Evolutionary conservation across 148 eudicot genomes (phyloP), one percentile per base, ranked within the genome.

Genomic region (Linanthus parryae): DNA sequence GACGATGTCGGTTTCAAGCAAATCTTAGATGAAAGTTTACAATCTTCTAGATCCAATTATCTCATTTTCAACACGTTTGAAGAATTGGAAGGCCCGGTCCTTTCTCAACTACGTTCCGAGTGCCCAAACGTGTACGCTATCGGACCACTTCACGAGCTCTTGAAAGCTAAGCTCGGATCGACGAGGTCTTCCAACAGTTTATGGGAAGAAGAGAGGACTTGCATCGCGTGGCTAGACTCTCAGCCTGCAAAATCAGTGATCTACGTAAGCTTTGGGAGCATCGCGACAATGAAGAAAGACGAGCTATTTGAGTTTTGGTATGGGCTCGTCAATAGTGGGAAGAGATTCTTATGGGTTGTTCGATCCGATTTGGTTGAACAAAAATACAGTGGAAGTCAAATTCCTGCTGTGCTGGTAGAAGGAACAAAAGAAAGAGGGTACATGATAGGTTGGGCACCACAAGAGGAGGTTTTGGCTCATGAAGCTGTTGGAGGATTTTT

Each of bases 221-320:
- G 52, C 52, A 24, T 47, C 25, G 7, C 52, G 13, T 25, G 33
- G 52, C 52, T 47, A 3, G 33, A 47, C 34, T 25, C 19, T 2
- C 33, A 47, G 16, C 52, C 30, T 24, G n/a, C 27, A 19, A 24
- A 47, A 26, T 47, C 52, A 24, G 52, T 47, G 7, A 26, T 47
- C 10, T 47, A 47, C n/a, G 52, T 47, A 17, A 51, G 55, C n/a
- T 51, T 51, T 31, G 55, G 55, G 2, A 51, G 55, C 34, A 30
- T 51, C 21, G 17, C 55, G 3, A 34, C 34, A 25, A 31, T 34
- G 7, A 51, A 38, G 13, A 51, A 31, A 12, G 38, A 51, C 15
- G 25, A 51, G 8, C 19, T 51, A 21, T 18, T 51, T 24, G 55
- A 51, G 29, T 51, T 51, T 9, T 51, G 55, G 55, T 40, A 51